phyloP scores from a whole-genome alignment of 495 filamentous ascomycete species.

The Tetracladium setigerum region DNA sequence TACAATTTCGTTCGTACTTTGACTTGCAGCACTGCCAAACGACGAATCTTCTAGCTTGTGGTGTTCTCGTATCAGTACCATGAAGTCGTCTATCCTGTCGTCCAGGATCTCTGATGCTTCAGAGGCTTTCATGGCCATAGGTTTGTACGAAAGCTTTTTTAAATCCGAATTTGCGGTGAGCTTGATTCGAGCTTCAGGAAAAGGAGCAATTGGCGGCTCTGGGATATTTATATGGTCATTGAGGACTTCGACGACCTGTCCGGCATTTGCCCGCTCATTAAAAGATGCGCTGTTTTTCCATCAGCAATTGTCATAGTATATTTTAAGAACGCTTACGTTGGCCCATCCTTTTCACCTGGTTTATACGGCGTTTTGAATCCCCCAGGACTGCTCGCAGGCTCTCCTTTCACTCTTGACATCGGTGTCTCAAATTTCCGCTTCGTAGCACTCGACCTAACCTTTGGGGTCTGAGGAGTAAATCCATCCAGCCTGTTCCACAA shows the following conservation, averaged over 20 bases:
- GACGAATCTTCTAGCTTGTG: slow-evolving; percentile 69
- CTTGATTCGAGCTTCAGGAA: slow-evolving; percentile 67
- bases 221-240: slow-evolving; percentile 64
- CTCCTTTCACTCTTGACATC: slow-evolving; percentile 35
- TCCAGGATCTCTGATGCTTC: slow-evolving; percentile 90
- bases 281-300: slow-evolving; percentile 47
- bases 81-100: slow-evolving; percentile 89
- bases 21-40: slow-evolving; percentile 79
- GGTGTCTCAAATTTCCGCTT: slow-evolving; percentile 30
- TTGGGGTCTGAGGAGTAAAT: slow-evolving; percentile 67
- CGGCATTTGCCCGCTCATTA: slow-evolving; percentile 63
- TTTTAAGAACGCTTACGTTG: slow-evolving; percentile 6
- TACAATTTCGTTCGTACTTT: slow-evolving; percentile 79
- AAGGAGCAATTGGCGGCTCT: slow-evolving; percentile 67
- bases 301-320: slow-evolving; percentile 12
- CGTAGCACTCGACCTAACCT: slow-evolving; percentile 24
- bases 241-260: slow-evolving; percentile 71
- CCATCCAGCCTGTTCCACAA: slow-evolving; percentile 57
- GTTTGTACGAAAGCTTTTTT: slow-evolving; percentile 84
- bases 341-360: slow-evolving; percentile 31
- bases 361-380: slow-evolving; percentile 33
- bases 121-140: slow-evolving; percentile 87
- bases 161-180: slow-evolving; percentile 75
- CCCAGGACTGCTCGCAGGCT: slow-evolving; percentile 39
- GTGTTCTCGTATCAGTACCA: slow-evolving; percentile 59